Conservation (phyloP, 164 flowering plant species). For the Euptelea pleiosperma region DNA sequence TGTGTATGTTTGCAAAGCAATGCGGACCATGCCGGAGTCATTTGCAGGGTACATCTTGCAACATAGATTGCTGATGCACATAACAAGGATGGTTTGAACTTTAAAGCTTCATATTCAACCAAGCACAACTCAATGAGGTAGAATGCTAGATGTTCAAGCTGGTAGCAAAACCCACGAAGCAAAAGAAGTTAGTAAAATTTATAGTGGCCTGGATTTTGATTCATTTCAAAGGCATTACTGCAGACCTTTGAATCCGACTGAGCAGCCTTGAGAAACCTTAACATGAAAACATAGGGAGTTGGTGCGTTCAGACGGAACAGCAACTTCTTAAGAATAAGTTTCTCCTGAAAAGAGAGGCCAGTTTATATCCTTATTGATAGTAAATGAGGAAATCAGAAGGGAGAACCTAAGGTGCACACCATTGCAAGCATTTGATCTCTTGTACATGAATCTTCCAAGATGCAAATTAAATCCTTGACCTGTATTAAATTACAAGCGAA, state of each 20-base stretch:
- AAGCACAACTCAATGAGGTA: slow-evolving; percentile 78
- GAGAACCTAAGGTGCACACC: slow-evolving; percentile 39
- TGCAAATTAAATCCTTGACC: slow-evolving; percentile 74
- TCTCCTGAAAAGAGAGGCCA: slow-evolving; percentile 59
- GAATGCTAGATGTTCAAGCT: slow-evolving; percentile 76
- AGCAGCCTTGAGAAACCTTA: slow-evolving; percentile 87
- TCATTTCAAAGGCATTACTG: neutral
- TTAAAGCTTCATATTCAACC: slow-evolving; percentile 69
- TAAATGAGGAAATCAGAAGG: neutral
- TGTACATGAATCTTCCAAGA: slow-evolving; percentile 71
- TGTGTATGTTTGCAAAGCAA: slow-evolving; percentile 60
- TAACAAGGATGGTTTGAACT: slow-evolving; percentile 71
- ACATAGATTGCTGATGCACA: slow-evolving; percentile 87
- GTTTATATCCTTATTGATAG: neutral
- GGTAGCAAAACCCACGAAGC: slow-evolving; percentile 11
- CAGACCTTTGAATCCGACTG: slow-evolving; percentile 63
- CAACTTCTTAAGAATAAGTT: slow-evolving; percentile 57
- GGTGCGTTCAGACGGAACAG: slow-evolving; percentile 74
- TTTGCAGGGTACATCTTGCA: slow-evolving; percentile 61
- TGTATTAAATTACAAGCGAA: slow-evolving; percentile 19
- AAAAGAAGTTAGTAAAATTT: slow-evolving; percentile 4
- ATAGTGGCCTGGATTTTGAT: neutral
- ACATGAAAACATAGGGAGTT: slow-evolving; percentile 86
- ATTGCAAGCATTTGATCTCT: slow-evolving; percentile 70
- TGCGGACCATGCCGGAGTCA: slow-evolving; percentile 70